Evolutionary conservation across 1,284 basidiomycete genomes (phyloP), one percentile per base, ranked within the genome.

Genomic region (Rhodotorula sp.): DNA sequence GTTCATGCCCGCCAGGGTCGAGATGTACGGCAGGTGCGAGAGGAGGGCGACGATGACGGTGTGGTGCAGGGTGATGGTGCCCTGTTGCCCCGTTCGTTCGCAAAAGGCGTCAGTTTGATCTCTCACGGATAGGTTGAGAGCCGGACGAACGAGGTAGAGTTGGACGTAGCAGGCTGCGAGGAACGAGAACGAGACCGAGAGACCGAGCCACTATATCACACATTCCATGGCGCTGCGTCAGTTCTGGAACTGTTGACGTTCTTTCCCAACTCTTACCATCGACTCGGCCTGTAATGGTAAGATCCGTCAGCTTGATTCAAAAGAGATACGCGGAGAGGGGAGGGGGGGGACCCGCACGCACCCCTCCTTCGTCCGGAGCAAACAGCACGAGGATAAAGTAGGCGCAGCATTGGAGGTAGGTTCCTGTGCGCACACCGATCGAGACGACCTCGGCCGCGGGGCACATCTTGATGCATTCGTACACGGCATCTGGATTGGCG

Each of bases 311-410:
- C 28, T 28, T 28, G 28, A 28, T 2, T 28, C 28, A 28, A 28
- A 28, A 28, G 28, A 28, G 28, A 28, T 28, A 28, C 28, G 28
- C 28, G 28, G 28, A 28, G 28, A 3, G 28, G 28, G 28, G 28
- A 28, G 28, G 28, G 28, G 28, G 28, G 28, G 28, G 28, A 28
- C 28, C 28, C 14, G 6, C 3, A 67, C 66, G 55, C 6, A 67
- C 66, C 0, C 73, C 73, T 28, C 69, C 73, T 59, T 74, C 73
- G 23, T 72, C 73, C 0, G 73, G 73, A 6, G 73, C 73, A 23
- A 71, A 52, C 5, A 74, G 65, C 14, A 71, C 70, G 14, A 74
- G 58, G 5, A 64, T 31, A 52, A 69, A 74, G 66, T 69, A 74
- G 23, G 70, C 62, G 38, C 71, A 16, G 16, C 67, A 64, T 49